Conservation (phyloP, 2,329 filamentous ascomycete genomes). For the Trichoderma sp. region DNA sequence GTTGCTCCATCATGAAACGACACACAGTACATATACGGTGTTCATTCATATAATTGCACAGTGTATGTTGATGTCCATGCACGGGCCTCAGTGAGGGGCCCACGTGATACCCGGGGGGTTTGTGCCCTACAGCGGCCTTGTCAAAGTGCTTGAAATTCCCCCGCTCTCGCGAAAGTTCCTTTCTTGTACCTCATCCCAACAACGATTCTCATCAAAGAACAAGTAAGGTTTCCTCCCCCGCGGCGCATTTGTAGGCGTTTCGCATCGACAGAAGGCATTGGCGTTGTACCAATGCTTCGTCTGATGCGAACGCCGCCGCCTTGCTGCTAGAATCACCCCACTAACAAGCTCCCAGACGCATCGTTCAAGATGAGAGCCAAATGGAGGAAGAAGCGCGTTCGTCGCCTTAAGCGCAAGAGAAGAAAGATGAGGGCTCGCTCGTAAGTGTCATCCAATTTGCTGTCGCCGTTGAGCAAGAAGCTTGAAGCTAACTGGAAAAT, state of each 20-base stretch:
- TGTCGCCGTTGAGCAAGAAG: conserved; percentile 18
- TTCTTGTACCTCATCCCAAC: conserved; percentile 43
- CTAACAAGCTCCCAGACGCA: conserved; percentile 26
- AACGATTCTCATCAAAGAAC: conserved; percentile 47
- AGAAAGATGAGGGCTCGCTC: conserved; percentile 99
- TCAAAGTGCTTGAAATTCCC: conserved; percentile 33
- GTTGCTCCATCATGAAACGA: neutral
- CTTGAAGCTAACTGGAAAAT: conserved; percentile 33
- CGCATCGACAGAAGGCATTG: conserved; percentile 12
- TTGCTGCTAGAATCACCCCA: neutral
- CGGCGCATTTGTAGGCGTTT: neutral
- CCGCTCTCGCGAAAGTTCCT: conserved; percentile 28
- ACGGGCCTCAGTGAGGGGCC: neutral
- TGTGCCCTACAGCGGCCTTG: conserved; percentile 37
- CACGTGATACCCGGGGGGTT: conserved; percentile 39
- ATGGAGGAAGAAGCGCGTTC: conserved; percentile 99
- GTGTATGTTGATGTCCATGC: neutral
- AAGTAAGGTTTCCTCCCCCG: conserved; percentile 31
- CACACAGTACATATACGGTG: neutral
- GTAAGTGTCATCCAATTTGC: conserved; percentile 57
- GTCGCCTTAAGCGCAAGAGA: conserved; percentile 99
- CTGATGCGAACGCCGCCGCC: neutral
- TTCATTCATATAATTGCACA: neutral
- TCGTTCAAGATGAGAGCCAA: conserved; percentile 81
- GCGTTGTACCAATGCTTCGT: neutral